phyloP scores from a whole-genome alignment of 345 rosid genomes.

The Eutrema yunnanense region DNA sequence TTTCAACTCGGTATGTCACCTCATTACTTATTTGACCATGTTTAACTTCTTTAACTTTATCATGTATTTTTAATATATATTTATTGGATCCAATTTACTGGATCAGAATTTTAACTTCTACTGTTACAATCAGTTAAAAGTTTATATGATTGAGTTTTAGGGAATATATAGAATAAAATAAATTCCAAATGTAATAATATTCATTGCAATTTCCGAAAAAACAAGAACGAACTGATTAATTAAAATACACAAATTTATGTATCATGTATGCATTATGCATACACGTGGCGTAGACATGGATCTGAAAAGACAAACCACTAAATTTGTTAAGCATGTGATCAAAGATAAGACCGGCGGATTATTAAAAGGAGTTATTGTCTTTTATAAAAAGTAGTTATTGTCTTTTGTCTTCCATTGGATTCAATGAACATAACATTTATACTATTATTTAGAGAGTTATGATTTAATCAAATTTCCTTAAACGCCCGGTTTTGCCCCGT shows the following conservation, averaged over 20 bases:
- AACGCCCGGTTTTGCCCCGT: neutral
- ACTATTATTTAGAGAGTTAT: conserved; percentile 9
- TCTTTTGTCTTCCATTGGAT: conserved; percentile 17
- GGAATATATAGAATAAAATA: no score
- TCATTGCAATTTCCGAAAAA: neutral
- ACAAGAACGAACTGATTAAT: neutral
- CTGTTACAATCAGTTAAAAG: no score
- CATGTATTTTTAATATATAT: no score
- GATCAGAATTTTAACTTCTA: no score
- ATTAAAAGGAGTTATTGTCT: conserved; percentile 5
- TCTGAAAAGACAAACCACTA: conserved; percentile 32
- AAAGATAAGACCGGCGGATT: conserved; percentile 34
- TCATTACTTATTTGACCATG: no score
- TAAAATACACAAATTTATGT: neutral
- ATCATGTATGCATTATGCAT: neutral
- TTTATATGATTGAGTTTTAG: no score
- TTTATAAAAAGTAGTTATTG: conserved; percentile 1
- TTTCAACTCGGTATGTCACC: no score
- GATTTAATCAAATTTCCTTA: conserved; percentile 13
- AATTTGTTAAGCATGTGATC: conserved; percentile 33
- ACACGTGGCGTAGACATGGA: conserved; percentile 10
- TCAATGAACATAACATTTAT: conserved; percentile 18
- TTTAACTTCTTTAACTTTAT: no score
- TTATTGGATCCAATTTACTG: no score
- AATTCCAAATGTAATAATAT: no score